These are phyloP conservation scores for Tulasnella sp. DNA, from an alignment of 768 basidiomycete genomes.

Conservation along the genomic window DNA sequence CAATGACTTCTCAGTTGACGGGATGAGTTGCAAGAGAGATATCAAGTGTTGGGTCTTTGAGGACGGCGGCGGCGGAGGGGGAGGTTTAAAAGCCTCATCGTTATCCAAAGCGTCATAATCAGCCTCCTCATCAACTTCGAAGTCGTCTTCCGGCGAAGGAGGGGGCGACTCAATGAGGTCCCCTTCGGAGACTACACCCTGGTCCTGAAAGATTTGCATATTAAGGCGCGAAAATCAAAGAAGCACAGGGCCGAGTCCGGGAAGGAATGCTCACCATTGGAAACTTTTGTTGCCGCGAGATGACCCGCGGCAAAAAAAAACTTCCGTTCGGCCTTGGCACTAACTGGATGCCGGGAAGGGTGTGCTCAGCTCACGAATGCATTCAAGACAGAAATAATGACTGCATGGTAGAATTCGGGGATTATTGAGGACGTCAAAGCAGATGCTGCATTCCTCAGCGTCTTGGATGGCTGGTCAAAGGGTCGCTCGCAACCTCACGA, in stretches of 20 bases:
- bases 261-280: constrained; percentile 51
- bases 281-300: constrained; percentile 65
- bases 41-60: constrained; percentile 81
- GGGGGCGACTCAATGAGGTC: constrained; percentile 58
- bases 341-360: neutral
- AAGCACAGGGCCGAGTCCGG: neutral
- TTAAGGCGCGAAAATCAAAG: neutral
- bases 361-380: constrained; percentile 29
- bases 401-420: constrained; percentile 67
- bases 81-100: constrained; percentile 27
- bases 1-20: constrained; percentile 63
- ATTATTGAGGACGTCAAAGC: constrained; percentile 35
- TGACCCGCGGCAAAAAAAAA: constrained; percentile 44
- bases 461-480: constrained; percentile 68
- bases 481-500: constrained; percentile 45
- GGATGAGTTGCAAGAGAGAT: constrained; percentile 61
- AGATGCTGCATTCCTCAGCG: constrained; percentile 64
- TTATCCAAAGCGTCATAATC: constrained; percentile 36
- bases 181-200: constrained; percentile 46
- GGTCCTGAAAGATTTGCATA: constrained; percentile 46
- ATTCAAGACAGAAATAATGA: constrained; percentile 64
- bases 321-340: neutral
- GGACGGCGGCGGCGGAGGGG: constrained; percentile 55
- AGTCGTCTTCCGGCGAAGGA: constrained; percentile 43
- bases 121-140: constrained; percentile 32